Percentiles rank a stretch among this genome's conserved stretches.
Evolutionary conservation across 2,329 filamentous ascomycete species (phyloP).

Genomic region (Exophiala oligosperma): DNA sequence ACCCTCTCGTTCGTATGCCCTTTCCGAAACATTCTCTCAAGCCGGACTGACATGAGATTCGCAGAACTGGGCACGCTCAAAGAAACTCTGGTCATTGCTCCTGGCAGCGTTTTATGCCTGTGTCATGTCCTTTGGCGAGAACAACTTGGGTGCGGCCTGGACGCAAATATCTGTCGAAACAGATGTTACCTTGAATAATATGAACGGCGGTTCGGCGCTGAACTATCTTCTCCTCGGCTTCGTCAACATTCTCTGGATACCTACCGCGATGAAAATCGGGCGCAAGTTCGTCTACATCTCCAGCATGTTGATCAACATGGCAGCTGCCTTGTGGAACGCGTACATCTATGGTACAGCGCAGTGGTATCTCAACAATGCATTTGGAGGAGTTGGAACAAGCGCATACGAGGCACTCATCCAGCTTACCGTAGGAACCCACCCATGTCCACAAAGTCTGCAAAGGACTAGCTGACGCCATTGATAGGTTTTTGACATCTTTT

Average conservation of each 20-base stretch:
- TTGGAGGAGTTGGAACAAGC: neutral
- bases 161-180: neutral
- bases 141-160: neutral
- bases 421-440: neutral
- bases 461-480: neutral
- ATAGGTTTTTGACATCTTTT: neutral
- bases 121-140: neutral
- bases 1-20: neutral
- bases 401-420: neutral
- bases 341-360: neutral
- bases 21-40: neutral
- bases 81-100: neutral
- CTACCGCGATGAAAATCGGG: neutral
- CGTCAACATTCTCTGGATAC: neutral
- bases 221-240: neutral
- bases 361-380: neutral
- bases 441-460: neutral
- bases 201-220: neutral
- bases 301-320: constrained; percentile 1
- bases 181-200: neutral
- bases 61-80: neutral
- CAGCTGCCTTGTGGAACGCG: neutral
- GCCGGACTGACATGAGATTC: too few relatives aligned
- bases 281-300: neutral
- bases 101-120: neutral